Evolutionary conservation across 108 stramenopile species (phyloP).

Genomic region (Conticribra weissflogii): DNA sequence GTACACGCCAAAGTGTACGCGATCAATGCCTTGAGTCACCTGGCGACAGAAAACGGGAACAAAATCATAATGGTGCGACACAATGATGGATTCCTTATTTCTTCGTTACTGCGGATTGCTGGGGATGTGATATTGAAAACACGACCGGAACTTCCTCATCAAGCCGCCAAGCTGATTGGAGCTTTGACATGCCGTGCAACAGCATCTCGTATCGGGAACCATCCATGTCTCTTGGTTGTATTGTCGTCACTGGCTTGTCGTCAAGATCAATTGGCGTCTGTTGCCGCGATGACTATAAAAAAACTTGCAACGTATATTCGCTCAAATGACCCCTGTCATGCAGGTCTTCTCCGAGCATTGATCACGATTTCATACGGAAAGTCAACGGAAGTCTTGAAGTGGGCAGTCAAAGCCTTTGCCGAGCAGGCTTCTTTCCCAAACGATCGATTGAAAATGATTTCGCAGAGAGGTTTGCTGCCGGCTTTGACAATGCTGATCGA

Average conservation of each 20-base stretch:
- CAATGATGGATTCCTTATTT: conserved; percentile 26
- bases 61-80: conserved; percentile 30
- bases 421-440: conserved; percentile 38
- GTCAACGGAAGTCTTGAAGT: conserved; percentile 37
- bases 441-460: conserved; percentile 42
- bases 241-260: conserved; percentile 42
- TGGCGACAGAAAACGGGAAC: conserved; percentile 24
- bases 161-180: conserved; percentile 22
- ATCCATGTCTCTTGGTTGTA: conserved; percentile 24
- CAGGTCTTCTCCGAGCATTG: conserved; percentile 27
- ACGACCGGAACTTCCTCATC: too few species aligned
- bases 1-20: conserved; percentile 20
- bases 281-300: conserved; percentile 27
- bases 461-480: conserved; percentile 33
- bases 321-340: conserved; percentile 23
- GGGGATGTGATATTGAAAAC: not conserved
- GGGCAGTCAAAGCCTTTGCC: conserved; percentile 29
- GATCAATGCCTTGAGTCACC: conserved; percentile 17
- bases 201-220: conserved; percentile 16
- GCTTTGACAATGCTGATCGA: conserved; percentile 27
- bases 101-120: conserved; percentile 18
- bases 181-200: conserved; percentile 33
- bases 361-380: conserved; percentile 28
- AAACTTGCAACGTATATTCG: conserved; percentile 33
- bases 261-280: conserved; percentile 17